Base-by-base conservation (phyloP, 805 yeast genomes). In the Barnettozyma sp. region DNA sequence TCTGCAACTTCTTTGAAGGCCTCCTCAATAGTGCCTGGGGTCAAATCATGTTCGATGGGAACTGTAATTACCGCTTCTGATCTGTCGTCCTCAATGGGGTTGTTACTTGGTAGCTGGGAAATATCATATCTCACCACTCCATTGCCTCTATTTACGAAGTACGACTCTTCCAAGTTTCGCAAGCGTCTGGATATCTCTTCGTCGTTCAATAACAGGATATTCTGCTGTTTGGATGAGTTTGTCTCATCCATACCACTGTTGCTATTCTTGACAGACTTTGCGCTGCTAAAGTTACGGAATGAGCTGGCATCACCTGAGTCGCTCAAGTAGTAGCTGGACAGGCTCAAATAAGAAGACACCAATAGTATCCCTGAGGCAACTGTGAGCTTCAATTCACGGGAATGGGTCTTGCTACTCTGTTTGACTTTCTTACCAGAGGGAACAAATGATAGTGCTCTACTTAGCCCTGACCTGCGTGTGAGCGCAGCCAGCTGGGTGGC, bases 1-100 rank as follows among this genome's bases (percentile, higher is more conserved):
- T 90, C 96, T n/a, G 64, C 59, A 24, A 37, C 36, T 14, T 33
- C 34, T 18, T 32, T 32, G 7, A 32, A 15, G 25, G 27, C 17
- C 12, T 32, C 27, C 4, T 15, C 10, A 5, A 32, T 7, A 23
- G 22, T 29, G n/a, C 25, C 35, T 13, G 18, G 26, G n/a, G n/a
- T n/a, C 28, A 28, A 13, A 21, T 22, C 27, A 11, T 32, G 30
- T 21, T 70, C 66, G 14, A 37, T 24, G 6, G 87, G 84, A 1
- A 79, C 78, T 37, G 81, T 82, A 7, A 82, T 73, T 23, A 83
- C 76, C 43, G 80, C 81, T 53, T 88, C 97, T 2, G 90, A 73
- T 41, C 92, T 74, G 52, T 85, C 95, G 56, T 92, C 98, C 56
- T 92, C 98, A 44, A 88, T 85, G 9, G 97, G 97, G 36, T 82